phyloP scores from a whole-genome alignment of 768 basidiomycete species.

The Boletus sensibilis region DNA sequence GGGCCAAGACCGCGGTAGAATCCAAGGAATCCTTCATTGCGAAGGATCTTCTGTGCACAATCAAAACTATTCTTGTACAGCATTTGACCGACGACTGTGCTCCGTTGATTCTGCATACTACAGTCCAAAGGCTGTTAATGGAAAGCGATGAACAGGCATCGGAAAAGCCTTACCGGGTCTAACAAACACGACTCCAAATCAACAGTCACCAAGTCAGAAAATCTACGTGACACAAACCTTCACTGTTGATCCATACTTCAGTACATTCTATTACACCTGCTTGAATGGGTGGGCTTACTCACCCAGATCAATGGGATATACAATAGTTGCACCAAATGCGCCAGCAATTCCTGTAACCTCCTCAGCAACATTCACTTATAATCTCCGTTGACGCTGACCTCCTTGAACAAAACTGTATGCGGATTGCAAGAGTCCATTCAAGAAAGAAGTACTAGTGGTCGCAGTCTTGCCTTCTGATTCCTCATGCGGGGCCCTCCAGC shows the following conservation, averaged over 20 bases:
- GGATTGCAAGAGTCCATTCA: constrained; percentile 64
- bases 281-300: constrained; percentile 32
- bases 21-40: constrained; percentile 91
- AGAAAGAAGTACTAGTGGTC: constrained; percentile 39
- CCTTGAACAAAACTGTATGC: constrained; percentile 87
- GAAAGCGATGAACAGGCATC: background rate
- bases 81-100: constrained; percentile 93
- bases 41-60: constrained; percentile 90
- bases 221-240: constrained; percentile 52
- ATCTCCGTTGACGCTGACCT: constrained; percentile 43
- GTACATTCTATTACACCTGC: constrained; percentile 2
- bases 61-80: constrained; percentile 96
- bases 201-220: constrained; percentile 6
- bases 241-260: constrained; percentile 42
- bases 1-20: constrained; percentile 97
- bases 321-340: constrained; percentile 93
- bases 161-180: constrained; percentile 55
- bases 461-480: constrained; percentile 38
- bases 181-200: constrained; percentile 9
- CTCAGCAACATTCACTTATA: constrained; percentile 12
- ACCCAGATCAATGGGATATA: constrained; percentile 96
- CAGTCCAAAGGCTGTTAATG: constrained; percentile 4
- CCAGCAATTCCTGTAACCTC: constrained; percentile 75
- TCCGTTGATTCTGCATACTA: constrained; percentile 97
- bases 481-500: constrained; percentile 75